These are phyloP conservation scores for Mitragyna speciosa DNA, from an alignment of 257 asterid species.

Conservation along the genomic window DNA sequence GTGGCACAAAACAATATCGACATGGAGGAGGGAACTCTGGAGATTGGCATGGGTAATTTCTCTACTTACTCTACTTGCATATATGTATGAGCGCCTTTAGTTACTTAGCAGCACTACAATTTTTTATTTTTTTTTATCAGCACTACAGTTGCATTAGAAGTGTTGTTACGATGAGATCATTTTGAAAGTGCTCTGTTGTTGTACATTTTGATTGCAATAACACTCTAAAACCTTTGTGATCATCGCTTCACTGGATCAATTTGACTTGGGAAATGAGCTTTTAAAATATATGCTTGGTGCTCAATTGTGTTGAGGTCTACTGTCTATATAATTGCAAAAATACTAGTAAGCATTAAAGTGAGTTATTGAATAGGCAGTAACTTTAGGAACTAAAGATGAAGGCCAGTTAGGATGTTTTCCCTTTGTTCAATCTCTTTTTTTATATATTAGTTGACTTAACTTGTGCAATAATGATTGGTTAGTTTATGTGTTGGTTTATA, in stretches of 20 bases:
- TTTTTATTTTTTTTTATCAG: too few species aligned
- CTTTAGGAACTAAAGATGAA: background rate
- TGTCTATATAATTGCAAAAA: background rate
- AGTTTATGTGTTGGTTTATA: too few species aligned
- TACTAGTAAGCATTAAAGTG: background rate
- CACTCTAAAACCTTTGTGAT: background rate
- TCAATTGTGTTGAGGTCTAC: background rate
- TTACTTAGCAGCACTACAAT: background rate
- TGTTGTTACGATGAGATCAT: background rate
- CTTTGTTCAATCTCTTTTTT: background rate
- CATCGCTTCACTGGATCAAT: background rate
- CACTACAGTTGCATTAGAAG: background rate
- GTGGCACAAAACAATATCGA: slow-evolving; percentile 53
- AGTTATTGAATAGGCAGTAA: background rate
- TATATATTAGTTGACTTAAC: background rate
- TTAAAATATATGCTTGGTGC: background rate
- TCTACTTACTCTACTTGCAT: background rate
- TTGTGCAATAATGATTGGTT: background rate
- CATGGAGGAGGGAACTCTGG: slow-evolving; percentile 82
- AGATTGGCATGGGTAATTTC: slow-evolving; percentile 85
- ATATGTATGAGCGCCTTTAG: background rate
- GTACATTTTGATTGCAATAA: background rate
- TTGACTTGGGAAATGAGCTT: background rate
- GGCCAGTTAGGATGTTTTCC: background rate
- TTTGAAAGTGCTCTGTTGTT: background rate